phyloP scores from a whole-genome alignment of 2,329 filamentous ascomycete species.

The Beauveria medogensis region DNA sequence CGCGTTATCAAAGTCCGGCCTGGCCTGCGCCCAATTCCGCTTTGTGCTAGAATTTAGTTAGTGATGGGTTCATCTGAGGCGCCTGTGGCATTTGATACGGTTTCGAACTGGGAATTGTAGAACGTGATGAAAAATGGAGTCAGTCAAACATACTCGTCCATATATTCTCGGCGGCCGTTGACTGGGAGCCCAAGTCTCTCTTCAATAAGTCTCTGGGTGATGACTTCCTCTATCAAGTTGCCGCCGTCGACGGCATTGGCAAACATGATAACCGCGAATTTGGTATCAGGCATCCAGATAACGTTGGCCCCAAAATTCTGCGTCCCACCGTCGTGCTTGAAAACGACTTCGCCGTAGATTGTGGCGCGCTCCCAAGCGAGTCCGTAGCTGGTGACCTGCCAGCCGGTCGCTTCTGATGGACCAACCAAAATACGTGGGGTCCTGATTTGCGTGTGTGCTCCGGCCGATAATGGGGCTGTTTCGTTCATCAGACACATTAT shows the following conservation, averaged over 20 bases:
- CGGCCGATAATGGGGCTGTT: neutral
- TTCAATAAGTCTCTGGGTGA: conserved; percentile 15
- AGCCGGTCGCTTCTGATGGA: neutral
- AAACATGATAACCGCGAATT: conserved; percentile 15
- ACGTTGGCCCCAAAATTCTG: conserved; percentile 13
- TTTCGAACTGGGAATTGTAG: too few relatives aligned
- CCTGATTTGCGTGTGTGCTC: neutral
- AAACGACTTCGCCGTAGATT: conserved; percentile 13
- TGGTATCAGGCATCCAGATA: conserved; percentile 15
- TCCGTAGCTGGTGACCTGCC: conserved; percentile 12
- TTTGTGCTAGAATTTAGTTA: neutral
- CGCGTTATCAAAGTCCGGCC: neutral
- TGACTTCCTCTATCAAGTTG: conserved; percentile 18
- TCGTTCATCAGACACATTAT: conserved; percentile 31
- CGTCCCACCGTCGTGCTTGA: conserved; percentile 14
- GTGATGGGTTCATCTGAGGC: neutral
- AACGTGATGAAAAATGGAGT: neutral
- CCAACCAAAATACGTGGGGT: neutral
- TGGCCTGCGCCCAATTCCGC: neutral
- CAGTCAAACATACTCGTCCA: neutral
- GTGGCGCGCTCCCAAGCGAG: conserved; percentile 14
- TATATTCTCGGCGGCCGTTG: conserved; percentile 12
- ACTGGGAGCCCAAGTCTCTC: conserved; percentile 12
- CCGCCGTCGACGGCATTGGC: conserved; percentile 32
- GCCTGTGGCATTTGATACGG: too few relatives aligned